phyloP scores from a whole-genome alignment of 345 rosid species.

The Nephelium lappaceum region DNA sequence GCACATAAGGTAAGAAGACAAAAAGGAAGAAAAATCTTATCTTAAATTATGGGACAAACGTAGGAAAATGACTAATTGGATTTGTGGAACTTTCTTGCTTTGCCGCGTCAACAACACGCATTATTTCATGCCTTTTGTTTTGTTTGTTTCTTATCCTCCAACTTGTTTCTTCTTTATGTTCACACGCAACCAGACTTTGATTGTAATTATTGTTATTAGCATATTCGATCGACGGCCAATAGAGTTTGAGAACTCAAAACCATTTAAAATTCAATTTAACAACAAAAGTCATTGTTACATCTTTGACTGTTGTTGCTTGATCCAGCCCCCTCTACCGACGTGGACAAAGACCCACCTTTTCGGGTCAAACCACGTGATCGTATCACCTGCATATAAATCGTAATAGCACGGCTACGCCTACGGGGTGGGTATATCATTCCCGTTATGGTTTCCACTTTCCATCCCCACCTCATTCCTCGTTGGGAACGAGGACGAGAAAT shows the following conservation, averaged over 20 bases:
- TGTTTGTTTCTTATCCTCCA: slow-evolving; percentile 27
- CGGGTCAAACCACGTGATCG: slow-evolving; percentile 42
- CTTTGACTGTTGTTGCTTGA: slow-evolving; percentile 30
- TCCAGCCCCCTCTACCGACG: slow-evolving; percentile 22
- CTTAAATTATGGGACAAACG: background rate
- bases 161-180: slow-evolving; percentile 25
- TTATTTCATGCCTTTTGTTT: slow-evolving; percentile 3
- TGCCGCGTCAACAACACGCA: slow-evolving; percentile 32
- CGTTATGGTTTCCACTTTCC: too few relatives aligned
- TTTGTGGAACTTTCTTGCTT: slow-evolving; percentile 17
- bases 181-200: slow-evolving; percentile 5
- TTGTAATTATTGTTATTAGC: background rate
- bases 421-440: too few relatives aligned
- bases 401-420: too few relatives aligned
- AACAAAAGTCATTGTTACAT: background rate
- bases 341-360: slow-evolving; percentile 34
- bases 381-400: background rate
- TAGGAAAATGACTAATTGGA: background rate
- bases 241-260: background rate
- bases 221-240: background rate
- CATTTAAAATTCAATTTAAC: too few relatives aligned
- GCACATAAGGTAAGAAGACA: too few relatives aligned
- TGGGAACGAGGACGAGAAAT: too few relatives aligned
- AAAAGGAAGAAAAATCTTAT: background rate
- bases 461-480: too few relatives aligned